Evolutionary conservation across 768 basidiomycete genomes (phyloP).

Genomic region (Phlebiopsis gigantea): DNA sequence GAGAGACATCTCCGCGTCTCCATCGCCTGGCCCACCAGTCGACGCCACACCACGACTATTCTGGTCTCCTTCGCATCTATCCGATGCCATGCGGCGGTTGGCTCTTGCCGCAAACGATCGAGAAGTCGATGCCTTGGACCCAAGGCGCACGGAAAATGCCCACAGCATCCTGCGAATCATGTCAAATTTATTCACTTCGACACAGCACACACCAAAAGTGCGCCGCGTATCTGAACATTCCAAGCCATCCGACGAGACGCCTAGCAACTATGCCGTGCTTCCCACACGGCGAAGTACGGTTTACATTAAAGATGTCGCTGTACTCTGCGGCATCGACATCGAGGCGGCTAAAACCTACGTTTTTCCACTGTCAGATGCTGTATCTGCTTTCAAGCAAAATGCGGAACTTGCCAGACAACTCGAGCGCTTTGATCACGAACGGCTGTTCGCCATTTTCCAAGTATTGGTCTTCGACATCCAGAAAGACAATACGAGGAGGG

Average conservation of each 20-base stretch:
- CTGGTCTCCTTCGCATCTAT: conserved; percentile 64
- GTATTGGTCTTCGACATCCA: conserved; percentile 36
- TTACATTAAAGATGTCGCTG: conserved; percentile 47
- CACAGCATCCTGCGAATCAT: conserved; percentile 67
- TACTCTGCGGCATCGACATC: conserved; percentile 44
- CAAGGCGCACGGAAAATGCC: conserved; percentile 42
- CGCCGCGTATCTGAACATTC: conserved; percentile 27
- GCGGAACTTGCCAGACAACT: conserved; percentile 51
- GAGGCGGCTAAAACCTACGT: conserved; percentile 61
- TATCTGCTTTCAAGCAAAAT: conserved; percentile 55
- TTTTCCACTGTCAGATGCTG: conserved; percentile 32
- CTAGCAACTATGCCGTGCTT: conserved; percentile 37
- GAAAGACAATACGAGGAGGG: background rate
- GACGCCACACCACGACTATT: conserved; percentile 30
- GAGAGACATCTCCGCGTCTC: conserved; percentile 42
- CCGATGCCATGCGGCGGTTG: conserved; percentile 68
- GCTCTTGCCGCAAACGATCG: conserved; percentile 57
- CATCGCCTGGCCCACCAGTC: conserved; percentile 25
- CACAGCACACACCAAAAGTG: conserved; percentile 39
- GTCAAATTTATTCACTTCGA: conserved; percentile 68
- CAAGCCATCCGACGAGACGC: conserved; percentile 35
- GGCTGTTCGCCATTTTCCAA: conserved; percentile 54
- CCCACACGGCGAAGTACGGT: conserved; percentile 52
- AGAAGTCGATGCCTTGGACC: conserved; percentile 31
- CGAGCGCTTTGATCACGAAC: conserved; percentile 66